Evolutionary conservation across 2,329 filamentous ascomycete species (phyloP).

Genomic region (Pestalotiopsis sp.): DNA sequence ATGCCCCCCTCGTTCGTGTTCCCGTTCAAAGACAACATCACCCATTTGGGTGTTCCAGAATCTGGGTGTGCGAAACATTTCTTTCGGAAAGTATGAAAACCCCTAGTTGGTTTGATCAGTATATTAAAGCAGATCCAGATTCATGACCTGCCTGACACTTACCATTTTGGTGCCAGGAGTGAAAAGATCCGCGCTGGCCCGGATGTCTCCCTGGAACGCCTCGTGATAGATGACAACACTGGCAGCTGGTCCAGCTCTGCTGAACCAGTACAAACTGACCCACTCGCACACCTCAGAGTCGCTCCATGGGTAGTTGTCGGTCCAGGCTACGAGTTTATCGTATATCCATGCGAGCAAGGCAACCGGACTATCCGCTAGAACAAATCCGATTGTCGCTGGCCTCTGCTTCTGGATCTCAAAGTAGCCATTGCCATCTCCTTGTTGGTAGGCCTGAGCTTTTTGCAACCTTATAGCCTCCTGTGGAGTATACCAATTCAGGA

Average conservation of each 20-base stretch:
- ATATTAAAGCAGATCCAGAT: neutral
- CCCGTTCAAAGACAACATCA: conserved; percentile 20
- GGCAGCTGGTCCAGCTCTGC: conserved; percentile 18
- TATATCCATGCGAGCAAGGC: conserved; percentile 33
- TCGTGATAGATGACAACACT: conserved; percentile 20
- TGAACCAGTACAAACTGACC: conserved; percentile 22
- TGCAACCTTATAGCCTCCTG: conserved; percentile 19
- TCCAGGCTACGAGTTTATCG: conserved; percentile 33
- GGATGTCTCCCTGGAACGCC: neutral
- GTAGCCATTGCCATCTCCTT: conserved; percentile 10
- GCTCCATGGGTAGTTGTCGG: conserved; percentile 22
- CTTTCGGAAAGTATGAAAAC: conserved; percentile 20
- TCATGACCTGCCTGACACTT: neutral
- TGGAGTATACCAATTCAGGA: conserved; percentile 18
- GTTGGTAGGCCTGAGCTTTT: conserved; percentile 18
- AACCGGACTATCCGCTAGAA: conserved; percentile 30
- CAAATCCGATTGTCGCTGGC: conserved; percentile 30
- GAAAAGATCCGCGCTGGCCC: neutral
- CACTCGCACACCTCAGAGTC: conserved; percentile 19
- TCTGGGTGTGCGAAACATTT: conserved; percentile 14
- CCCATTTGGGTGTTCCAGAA: conserved; percentile 19
- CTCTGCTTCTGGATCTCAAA: conserved; percentile 10
- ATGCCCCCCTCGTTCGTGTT: conserved; percentile 18
- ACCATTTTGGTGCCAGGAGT: neutral
- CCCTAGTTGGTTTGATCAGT: conserved; percentile 10